Percentiles rank a stretch among this genome's conserved stretches.
These are phyloP conservation scores for Globisporangium sylvaticum DNA, from an alignment of 352 stramenopile species.

Conservation along the genomic window DNA sequence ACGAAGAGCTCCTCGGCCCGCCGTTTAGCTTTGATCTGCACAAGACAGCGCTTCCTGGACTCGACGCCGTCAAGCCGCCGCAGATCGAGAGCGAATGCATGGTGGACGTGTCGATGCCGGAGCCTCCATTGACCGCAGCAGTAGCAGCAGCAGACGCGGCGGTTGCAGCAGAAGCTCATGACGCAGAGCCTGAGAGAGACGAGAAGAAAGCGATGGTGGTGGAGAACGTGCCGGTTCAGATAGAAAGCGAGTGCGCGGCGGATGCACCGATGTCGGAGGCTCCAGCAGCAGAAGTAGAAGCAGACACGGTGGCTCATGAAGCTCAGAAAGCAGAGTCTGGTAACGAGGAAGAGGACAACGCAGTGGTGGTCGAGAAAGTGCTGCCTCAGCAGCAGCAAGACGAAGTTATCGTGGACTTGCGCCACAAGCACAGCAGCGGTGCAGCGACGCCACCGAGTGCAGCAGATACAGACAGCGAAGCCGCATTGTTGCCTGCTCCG, in stretches of 20 bases:
- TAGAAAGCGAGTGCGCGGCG: too few species aligned
- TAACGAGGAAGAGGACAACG: background rate
- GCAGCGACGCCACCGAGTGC: background rate
- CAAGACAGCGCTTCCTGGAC: background rate
- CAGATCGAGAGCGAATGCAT: conserved; percentile 1
- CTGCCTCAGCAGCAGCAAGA: background rate
- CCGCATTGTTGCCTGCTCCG: background rate
- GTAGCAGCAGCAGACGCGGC: background rate
- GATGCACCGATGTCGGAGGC: background rate
- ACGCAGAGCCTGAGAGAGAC: background rate
- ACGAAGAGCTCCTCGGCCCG: background rate
- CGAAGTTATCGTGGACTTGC: background rate
- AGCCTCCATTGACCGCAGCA: background rate
- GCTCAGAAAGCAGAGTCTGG: too few species aligned
- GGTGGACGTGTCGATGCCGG: background rate
- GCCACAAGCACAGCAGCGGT: background rate
- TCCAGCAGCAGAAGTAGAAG: background rate
- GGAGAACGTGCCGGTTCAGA: too few species aligned
- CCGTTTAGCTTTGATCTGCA: conserved; percentile 2
- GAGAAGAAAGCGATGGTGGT: background rate
- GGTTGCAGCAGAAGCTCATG: background rate
- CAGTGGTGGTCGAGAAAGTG: background rate
- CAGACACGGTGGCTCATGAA: background rate
- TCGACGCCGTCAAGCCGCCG: background rate
- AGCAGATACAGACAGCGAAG: background rate